A percentile compares a stretch with the other conserved stretches of the same genome.
Evolutionary conservation across 768 basidiomycete species (phyloP).

Genomic region (Paxillus involutus): DNA sequence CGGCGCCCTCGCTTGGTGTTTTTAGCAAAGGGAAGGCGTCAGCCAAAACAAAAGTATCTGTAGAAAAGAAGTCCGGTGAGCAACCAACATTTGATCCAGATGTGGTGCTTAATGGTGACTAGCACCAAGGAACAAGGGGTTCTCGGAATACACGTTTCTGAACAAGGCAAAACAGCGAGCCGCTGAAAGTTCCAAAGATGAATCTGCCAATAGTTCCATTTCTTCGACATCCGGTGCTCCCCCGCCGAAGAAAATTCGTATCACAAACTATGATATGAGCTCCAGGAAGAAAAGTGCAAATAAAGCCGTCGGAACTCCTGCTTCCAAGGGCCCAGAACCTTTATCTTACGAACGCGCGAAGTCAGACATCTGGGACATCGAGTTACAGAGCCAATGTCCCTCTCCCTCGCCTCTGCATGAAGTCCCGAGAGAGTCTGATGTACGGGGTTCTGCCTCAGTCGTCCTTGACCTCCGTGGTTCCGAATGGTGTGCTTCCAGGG

Average conservation of each 20-base stretch:
- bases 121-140: constrained; percentile 25
- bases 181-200: constrained; percentile 7
- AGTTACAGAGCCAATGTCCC: constrained; percentile 34
- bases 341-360: constrained; percentile 10
- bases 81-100: background rate
- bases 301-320: background rate
- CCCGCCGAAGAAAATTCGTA: constrained; percentile 4
- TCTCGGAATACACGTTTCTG: constrained; percentile 51
- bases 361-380: constrained; percentile 61
- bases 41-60: constrained; percentile 18
- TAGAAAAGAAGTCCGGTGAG: constrained; percentile 16
- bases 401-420: constrained; percentile 22
- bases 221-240: constrained; percentile 21
- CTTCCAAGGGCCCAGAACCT: background rate
- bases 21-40: constrained; percentile 39
- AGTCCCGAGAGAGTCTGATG: constrained; percentile 16
- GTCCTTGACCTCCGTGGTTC: constrained; percentile 36
- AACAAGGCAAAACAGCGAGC: constrained; percentile 24
- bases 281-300: background rate
- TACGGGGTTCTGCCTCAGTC: constrained; percentile 25
- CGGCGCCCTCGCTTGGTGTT: constrained; percentile 30
- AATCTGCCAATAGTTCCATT: constrained; percentile 6
- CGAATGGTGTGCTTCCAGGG: constrained; percentile 25
- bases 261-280: background rate
- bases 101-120: background rate